Conservation (phyloP, 1,284 basidiomycete genomes). For the Sporisorium graminicola region DNA sequence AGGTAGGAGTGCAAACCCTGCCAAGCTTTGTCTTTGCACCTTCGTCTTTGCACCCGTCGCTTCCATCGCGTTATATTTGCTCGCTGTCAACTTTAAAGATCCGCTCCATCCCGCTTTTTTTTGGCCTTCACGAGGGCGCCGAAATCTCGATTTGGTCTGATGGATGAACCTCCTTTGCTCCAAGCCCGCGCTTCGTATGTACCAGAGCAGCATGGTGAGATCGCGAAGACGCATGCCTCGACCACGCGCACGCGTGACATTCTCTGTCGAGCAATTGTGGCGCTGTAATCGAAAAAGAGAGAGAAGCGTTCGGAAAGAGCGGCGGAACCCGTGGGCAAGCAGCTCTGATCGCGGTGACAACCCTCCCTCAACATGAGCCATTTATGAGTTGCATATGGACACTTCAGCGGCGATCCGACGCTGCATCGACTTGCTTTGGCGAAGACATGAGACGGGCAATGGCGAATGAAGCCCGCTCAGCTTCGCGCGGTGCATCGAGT, state of each 20-base stretch:
- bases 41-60: background rate
- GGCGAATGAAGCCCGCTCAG: background rate
- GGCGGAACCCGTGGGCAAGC: background rate
- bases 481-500: background rate
- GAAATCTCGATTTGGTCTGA: background rate
- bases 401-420: too few species aligned
- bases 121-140: conserved; percentile 8
- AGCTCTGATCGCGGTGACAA: too few species aligned
- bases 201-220: background rate
- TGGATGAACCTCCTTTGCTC: background rate
- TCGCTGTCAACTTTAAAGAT: conserved; percentile 7
- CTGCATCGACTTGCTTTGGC: too few species aligned
- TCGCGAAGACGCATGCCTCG: conserved; percentile 1
- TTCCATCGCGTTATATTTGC: conserved; percentile 17
- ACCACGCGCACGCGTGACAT: background rate
- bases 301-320: background rate
- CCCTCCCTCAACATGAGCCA: too few species aligned
- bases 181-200: background rate
- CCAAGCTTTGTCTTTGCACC: background rate
- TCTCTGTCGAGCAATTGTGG: too few species aligned
- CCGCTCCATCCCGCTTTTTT: background rate
- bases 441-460: too few species aligned
- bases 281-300: too few species aligned
- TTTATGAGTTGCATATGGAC: too few species aligned
- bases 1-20: background rate